These are phyloP conservation scores for Melampsora abietis-canadensis DNA, from an alignment of 1,284 basidiomycete genomes.

Conservation along the genomic window DNA sequence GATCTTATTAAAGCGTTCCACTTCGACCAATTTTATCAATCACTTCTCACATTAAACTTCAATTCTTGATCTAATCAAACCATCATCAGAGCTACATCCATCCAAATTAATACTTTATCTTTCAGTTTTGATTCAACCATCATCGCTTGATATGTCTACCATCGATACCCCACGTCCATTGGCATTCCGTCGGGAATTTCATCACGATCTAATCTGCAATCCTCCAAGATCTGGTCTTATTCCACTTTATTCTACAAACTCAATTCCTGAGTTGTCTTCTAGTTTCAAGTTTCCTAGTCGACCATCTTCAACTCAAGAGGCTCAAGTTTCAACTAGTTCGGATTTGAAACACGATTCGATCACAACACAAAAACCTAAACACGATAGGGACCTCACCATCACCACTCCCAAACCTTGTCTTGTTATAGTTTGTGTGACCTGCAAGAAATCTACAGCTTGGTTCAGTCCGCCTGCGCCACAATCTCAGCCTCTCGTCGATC, in stretches of 20 bases:
- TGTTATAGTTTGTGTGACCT: not conserved
- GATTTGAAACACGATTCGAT: too few species aligned
- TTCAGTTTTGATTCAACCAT: too few species aligned
- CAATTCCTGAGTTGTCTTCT: not conserved
- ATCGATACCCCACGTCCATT: slow-evolving; percentile 1
- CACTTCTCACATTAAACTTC: too few species aligned
- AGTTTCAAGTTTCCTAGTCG: not conserved
- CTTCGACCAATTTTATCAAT: too few species aligned
- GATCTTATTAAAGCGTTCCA: too few species aligned
- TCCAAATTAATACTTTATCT: too few species aligned
- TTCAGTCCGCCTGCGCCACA: not conserved
- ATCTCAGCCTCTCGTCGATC: not conserved
- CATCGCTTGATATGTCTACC: not conserved
- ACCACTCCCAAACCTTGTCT: not conserved
- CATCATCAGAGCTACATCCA: too few species aligned
- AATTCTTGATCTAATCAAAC: too few species aligned
- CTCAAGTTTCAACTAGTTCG: too few species aligned
- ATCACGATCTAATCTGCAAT: not conserved
- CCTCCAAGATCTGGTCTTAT: not conserved
- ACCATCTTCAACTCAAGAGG: too few species aligned
- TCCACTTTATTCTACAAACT: not conserved
- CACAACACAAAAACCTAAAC: not conserved
- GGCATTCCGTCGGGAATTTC: not conserved
- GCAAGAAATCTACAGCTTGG: not conserved
- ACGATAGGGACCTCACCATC: not conserved